These are phyloP conservation scores for Silene latifolia DNA, from an alignment of 148 eudicot genomes.

Conservation along the genomic window DNA sequence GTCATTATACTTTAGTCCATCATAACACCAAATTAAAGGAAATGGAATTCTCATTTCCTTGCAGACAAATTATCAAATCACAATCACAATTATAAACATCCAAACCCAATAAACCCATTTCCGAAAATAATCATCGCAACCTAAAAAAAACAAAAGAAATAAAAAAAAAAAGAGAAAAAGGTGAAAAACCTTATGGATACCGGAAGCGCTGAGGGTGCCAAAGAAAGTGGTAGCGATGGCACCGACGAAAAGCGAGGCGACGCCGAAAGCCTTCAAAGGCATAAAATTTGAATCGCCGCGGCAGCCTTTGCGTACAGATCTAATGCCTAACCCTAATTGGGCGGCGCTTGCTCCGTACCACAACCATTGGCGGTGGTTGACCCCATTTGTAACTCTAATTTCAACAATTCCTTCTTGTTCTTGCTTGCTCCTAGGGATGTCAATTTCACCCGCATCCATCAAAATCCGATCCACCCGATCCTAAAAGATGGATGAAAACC, in stretches of 20 bases:
- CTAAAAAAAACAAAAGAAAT: neutral
- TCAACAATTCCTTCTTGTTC: neutral
- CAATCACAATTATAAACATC: neutral
- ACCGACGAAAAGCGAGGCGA: constrained; percentile 22
- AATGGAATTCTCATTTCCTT: too few relatives aligned
- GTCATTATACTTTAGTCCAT: too few relatives aligned
- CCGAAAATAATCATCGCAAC: neutral
- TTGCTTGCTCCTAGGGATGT: neutral
- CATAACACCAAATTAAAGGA: too few relatives aligned
- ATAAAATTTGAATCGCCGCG: constrained; percentile 14
- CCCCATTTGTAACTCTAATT: neutral
- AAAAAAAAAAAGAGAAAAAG: neutral
- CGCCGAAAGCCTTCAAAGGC: constrained; percentile 23
- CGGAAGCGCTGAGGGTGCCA: constrained; percentile 9
- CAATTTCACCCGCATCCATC: too few relatives aligned
- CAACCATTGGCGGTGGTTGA: neutral
- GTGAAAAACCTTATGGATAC: constrained; percentile 8
- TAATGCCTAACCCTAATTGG: constrained; percentile 19
- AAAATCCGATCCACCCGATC: too few relatives aligned
- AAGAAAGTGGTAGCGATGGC: constrained; percentile 17
- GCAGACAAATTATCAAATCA: neutral
- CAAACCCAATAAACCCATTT: neutral
- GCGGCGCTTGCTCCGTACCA: constrained; percentile 16
- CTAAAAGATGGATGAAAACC: too few relatives aligned
- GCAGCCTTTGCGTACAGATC: neutral